These are phyloP conservation scores for Croton laevigatus DNA, from an alignment of 441 rosid species.

Conservation along the genomic window DNA sequence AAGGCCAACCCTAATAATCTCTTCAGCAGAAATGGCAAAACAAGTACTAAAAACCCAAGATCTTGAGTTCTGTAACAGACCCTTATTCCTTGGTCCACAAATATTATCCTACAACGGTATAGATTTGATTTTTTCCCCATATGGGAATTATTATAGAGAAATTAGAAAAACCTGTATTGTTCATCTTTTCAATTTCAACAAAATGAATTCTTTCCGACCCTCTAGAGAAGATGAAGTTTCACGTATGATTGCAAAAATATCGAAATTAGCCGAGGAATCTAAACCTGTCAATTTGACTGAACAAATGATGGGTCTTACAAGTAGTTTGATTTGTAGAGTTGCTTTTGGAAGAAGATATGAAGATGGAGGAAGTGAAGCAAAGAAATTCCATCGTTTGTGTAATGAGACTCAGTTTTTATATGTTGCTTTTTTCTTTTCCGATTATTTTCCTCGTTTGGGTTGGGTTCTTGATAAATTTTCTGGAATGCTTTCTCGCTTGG, in stretches of 20 bases:
- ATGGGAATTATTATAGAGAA: conserved; percentile 30
- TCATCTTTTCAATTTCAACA: conserved; percentile 26
- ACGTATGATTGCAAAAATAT: background rate
- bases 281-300: conserved; percentile 26
- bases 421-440: conserved; percentile 21
- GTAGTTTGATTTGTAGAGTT: conserved; percentile 11
- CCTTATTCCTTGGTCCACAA: conserved; percentile 20
- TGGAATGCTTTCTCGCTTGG: conserved; percentile 12
- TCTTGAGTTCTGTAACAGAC: conserved; percentile 23
- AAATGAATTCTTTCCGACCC: conserved; percentile 19
- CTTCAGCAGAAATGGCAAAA: conserved; percentile 38
- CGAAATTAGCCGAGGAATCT: background rate
- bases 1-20: too few species aligned
- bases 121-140: conserved; percentile 35
- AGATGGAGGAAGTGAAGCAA: conserved; percentile 24
- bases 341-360: conserved; percentile 28
- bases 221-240: conserved; percentile 25
- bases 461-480: conserved; percentile 23
- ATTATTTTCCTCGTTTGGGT: conserved; percentile 22
- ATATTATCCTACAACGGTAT: conserved; percentile 33
- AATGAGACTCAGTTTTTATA: conserved; percentile 19
- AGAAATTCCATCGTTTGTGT: too few species aligned
- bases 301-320: conserved; percentile 3
- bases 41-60: conserved; percentile 34
- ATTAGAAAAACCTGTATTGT: conserved; percentile 20